phyloP scores from a whole-genome alignment of 805 yeast species.

The Starmerella scarabaei region DNA sequence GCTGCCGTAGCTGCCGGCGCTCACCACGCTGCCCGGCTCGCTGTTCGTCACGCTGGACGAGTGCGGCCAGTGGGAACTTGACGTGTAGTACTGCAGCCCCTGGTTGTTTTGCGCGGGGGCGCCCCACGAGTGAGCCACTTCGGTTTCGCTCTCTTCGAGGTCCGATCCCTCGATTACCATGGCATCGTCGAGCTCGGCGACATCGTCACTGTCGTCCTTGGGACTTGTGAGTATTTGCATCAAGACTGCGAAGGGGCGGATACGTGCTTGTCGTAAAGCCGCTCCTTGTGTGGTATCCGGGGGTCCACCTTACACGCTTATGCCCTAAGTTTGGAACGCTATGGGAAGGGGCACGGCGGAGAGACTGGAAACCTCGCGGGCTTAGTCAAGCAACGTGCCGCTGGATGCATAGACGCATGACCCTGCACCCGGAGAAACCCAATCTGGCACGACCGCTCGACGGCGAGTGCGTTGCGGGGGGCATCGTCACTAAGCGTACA shows the following conservation, averaged over 20 bases:
- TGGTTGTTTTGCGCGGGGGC: slow-evolving; percentile 11
- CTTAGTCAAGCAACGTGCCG: too few relatives aligned
- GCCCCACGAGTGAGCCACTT: slow-evolving; percentile 5
- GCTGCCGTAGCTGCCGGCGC: not conserved
- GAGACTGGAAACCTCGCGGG: too few relatives aligned
- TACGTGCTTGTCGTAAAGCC: not conserved
- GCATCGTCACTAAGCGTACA: too few relatives aligned
- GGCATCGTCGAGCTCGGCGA: slow-evolving; percentile 16
- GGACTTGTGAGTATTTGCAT: slow-evolving; percentile 7
- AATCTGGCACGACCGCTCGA: too few relatives aligned
- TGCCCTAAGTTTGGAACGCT: too few relatives aligned
- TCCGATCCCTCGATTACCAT: slow-evolving; percentile 23
- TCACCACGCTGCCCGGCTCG: not conserved
- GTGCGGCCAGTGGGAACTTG: slow-evolving; percentile 14
- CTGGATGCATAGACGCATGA: too few relatives aligned
- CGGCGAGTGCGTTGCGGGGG: too few relatives aligned
- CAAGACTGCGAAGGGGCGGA: not conserved
- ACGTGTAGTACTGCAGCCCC: slow-evolving; percentile 14
- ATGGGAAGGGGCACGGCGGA: too few relatives aligned
- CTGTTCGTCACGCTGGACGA: slow-evolving; percentile 2
- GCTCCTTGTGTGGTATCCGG: not conserved
- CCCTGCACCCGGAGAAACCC: too few relatives aligned
- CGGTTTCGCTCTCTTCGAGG: slow-evolving; percentile 12
- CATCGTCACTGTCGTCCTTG: slow-evolving; percentile 16
- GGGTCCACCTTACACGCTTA: not conserved